Evolutionary conservation across 1,284 basidiomycete genomes (phyloP).

Genomic region (Coriolopsis trogii): DNA sequence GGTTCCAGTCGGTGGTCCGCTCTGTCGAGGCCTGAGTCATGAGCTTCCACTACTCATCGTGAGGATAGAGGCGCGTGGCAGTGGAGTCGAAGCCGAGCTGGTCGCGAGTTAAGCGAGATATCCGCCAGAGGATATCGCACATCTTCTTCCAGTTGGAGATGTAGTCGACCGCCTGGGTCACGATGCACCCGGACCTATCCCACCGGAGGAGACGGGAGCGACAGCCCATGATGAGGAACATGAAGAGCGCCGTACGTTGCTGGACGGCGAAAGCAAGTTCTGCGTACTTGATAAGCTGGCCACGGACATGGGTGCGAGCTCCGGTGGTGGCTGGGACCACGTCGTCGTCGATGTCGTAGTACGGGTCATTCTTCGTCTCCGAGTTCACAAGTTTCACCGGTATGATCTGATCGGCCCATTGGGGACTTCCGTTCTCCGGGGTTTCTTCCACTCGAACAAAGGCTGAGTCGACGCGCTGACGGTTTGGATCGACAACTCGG

Average conservation of each 20-base stretch:
- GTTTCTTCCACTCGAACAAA: neutral
- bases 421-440: neutral
- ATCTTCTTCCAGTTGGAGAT: neutral
- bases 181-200: slow-evolving; percentile 4
- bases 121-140: slow-evolving; percentile 7
- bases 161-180: slow-evolving; percentile 8
- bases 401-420: neutral
- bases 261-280: neutral
- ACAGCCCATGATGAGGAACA: neutral
- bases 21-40: too few species aligned
- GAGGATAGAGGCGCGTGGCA: neutral
- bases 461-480: neutral
- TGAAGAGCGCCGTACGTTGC: slow-evolving; percentile 1
- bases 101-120: neutral
- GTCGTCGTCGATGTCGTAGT: neutral
- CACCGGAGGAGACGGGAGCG: slow-evolving; percentile 5
- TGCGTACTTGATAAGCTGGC: slow-evolving; percentile 3
- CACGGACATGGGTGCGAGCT: neutral
- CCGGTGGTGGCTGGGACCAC: neutral
- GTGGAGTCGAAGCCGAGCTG: slow-evolving; percentile 10
- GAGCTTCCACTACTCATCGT: neutral
- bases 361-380: neutral
- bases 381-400: neutral
- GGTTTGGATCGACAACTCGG: neutral
- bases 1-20: too few species aligned